A percentile compares a stretch with the other conserved stretches of the same genome.
Evolutionary conservation across 2,329 filamentous ascomycete genomes (phyloP).

Genomic region (Talaromyces islandicus): DNA sequence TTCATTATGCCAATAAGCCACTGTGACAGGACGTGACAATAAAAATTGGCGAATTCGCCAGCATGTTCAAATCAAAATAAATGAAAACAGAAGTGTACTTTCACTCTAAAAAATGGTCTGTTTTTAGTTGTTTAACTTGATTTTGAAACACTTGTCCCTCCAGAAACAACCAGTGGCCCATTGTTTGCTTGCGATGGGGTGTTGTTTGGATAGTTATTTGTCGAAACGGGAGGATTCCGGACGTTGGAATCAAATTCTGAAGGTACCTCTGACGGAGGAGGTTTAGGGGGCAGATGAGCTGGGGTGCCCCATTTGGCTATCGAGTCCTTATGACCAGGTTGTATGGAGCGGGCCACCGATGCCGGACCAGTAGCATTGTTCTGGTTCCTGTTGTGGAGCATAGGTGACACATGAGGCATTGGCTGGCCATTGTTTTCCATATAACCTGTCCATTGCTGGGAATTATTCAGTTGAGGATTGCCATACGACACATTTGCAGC

Average conservation of each 20-base stretch:
- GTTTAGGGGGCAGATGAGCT: constrained; percentile 45
- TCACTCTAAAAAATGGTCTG: constrained; percentile 57
- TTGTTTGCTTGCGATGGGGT: constrained; percentile 19
- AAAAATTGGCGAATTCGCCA: not conserved
- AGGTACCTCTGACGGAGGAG: constrained; percentile 41
- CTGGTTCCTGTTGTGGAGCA: constrained; percentile 15
- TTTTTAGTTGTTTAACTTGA: constrained; percentile 59
- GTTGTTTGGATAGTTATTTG: constrained; percentile 19
- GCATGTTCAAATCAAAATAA: constrained; percentile 73
- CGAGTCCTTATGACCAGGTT: constrained; percentile 28
- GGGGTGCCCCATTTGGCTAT: constrained; percentile 48
- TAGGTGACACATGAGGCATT: constrained; percentile 3
- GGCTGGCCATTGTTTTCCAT: constrained; percentile 7
- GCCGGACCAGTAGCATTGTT: constrained; percentile 15
- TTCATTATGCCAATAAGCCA: not conserved
- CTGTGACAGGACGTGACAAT: not conserved
- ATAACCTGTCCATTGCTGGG: constrained; percentile 9
- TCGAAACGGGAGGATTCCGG: constrained; percentile 18
- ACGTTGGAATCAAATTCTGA: constrained; percentile 37
- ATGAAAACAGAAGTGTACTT: constrained; percentile 80
- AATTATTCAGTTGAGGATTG: constrained; percentile 24
- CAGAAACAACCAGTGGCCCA: constrained; percentile 35
- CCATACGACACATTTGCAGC: constrained; percentile 21
- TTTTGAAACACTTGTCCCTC: constrained; percentile 24
- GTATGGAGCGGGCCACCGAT: constrained; percentile 17